A percentile compares a stretch with the other conserved stretches of the same genome.
phyloP scores from a whole-genome alignment of 1,139 yeast species.

The Meyerozyma athensensis region DNA sequence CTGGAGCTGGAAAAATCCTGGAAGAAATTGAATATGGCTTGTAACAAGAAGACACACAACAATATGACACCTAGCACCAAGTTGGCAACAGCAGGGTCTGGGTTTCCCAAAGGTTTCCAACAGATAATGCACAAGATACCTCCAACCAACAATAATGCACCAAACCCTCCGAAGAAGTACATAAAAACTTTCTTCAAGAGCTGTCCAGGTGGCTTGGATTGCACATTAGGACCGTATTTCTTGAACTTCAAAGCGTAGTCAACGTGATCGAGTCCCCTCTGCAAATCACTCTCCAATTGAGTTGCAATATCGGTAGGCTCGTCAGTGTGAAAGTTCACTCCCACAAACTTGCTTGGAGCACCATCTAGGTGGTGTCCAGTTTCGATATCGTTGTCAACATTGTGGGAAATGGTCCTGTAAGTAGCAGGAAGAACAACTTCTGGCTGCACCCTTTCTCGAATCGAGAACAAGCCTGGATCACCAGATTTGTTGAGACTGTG shows the following conservation, averaged over 20 bases:
- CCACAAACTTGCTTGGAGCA: slow-evolving; percentile 16
- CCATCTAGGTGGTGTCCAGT: slow-evolving; percentile 7
- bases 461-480: too few species aligned
- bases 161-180: slow-evolving; percentile 51
- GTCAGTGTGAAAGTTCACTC: slow-evolving; percentile 23
- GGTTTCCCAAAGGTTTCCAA: slow-evolving; percentile 51
- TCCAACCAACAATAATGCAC: slow-evolving; percentile 38
- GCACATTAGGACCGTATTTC: slow-evolving; percentile 33
- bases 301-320: slow-evolving; percentile 17
- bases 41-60: too few species aligned
- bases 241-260: slow-evolving; percentile 15
- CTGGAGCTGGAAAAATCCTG: too few species aligned
- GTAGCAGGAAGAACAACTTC: too few species aligned
- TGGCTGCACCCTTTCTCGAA: too few species aligned
- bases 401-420: slow-evolving; percentile 35
- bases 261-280: slow-evolving; percentile 15
- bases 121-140: slow-evolving; percentile 43
- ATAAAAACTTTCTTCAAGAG: slow-evolving; percentile 27
- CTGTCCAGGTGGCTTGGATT: slow-evolving; percentile 34
- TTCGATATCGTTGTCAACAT: slow-evolving; percentile 22
- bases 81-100: too few species aligned
- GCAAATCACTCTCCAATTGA: slow-evolving; percentile 18
- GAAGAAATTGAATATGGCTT: too few species aligned
- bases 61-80: too few species aligned
- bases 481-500: too few species aligned